Evolutionary conservation across 208 protist species (phyloP).

Genomic region (Trypanosoma mega): DNA sequence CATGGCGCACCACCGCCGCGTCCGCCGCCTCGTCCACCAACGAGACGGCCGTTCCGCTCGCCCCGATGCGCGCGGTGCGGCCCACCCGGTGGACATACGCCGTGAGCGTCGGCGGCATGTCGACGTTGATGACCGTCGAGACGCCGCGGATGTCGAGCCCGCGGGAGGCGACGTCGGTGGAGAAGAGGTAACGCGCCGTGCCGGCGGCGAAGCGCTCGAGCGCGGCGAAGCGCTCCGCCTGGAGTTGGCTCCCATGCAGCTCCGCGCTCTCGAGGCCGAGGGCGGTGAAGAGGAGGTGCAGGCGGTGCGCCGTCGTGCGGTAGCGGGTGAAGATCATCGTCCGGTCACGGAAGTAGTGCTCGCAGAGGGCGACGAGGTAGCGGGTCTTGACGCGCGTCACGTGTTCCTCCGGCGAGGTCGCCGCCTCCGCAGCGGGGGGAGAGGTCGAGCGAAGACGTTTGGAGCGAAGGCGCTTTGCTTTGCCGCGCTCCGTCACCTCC

Average conservation of each 20-base stretch:
- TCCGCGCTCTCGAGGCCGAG: constrained; percentile 70
- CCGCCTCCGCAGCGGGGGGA: constrained; percentile 22
- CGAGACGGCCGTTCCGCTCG: constrained; percentile 92
- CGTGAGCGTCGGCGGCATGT: constrained; percentile 96
- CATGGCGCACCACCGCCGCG: constrained; percentile 88
- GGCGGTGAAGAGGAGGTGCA: constrained; percentile 75
- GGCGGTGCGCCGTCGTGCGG: constrained; percentile 77
- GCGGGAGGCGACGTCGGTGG: constrained; percentile 90
- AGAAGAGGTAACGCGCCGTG: constrained; percentile 86
- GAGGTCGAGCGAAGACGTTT: constrained; percentile 45
- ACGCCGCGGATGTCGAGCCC: constrained; percentile 97
- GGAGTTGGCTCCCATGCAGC: constrained; percentile 83
- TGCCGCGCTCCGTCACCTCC: neutral
- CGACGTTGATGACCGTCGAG: constrained; percentile 97
- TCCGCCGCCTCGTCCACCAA: constrained; percentile 90
- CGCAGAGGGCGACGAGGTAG: constrained; percentile 80
- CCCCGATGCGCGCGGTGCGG: constrained; percentile 96
- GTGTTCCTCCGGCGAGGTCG: constrained; percentile 39
- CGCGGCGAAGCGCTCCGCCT: constrained; percentile 81
- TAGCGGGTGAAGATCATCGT: constrained; percentile 91
- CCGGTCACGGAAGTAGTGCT: constrained; percentile 68
- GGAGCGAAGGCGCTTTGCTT: constrained; percentile 36
- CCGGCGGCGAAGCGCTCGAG: constrained; percentile 79
- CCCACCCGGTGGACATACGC: constrained; percentile 99
- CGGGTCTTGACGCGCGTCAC: constrained; percentile 75